A percentile compares a stretch with the other conserved stretches of the same genome.
Evolutionary conservation across 2,329 filamentous ascomycete species (phyloP).

Genomic region (Sporothrix pseudoabietina): DNA sequence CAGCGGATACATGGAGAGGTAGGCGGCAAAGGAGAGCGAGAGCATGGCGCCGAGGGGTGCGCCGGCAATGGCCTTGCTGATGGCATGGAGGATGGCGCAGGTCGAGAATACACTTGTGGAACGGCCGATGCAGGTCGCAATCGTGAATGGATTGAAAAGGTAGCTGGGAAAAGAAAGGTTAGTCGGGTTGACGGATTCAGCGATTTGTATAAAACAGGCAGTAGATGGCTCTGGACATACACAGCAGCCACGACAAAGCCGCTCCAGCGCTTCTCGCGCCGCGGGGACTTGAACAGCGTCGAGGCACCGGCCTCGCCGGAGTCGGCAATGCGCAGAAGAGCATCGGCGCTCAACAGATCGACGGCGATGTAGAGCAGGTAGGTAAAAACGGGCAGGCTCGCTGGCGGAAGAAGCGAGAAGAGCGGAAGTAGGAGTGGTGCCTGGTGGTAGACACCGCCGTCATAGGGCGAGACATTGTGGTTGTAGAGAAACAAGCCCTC

Average conservation of each 20-base stretch:
- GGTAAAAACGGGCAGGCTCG: constrained; percentile 70
- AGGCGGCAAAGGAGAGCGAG: constrained; percentile 82
- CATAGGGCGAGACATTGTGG: constrained; percentile 94
- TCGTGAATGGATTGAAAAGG: constrained; percentile 91
- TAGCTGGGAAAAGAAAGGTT: constrained; percentile 57
- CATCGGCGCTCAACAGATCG: constrained; percentile 80
- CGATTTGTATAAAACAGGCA: neutral
- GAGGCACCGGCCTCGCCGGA: constrained; percentile 78
- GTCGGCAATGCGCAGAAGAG: constrained; percentile 75
- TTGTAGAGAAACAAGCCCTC: constrained; percentile 96
- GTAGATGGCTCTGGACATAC: constrained; percentile 50
- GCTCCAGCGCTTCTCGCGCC: constrained; percentile 73
- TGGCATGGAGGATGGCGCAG: constrained; percentile 80
- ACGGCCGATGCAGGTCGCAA: constrained; percentile 86
- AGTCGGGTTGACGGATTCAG: neutral
- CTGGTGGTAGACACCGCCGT: constrained; percentile 82
- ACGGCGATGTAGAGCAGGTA: constrained; percentile 77
- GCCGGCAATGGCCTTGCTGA: constrained; percentile 77
- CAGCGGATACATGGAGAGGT: constrained; percentile 88
- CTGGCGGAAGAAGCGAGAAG: constrained; percentile 82
- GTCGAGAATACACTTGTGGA: constrained; percentile 89
- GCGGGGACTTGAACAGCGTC: constrained; percentile 74
- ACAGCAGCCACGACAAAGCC: constrained; percentile 75
- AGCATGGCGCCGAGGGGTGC: constrained; percentile 76
- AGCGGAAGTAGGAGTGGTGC: constrained; percentile 87